Conservation (phyloP, 2,329 filamentous ascomycete genomes). For the Teratosphaeria nubilosa region DNA sequence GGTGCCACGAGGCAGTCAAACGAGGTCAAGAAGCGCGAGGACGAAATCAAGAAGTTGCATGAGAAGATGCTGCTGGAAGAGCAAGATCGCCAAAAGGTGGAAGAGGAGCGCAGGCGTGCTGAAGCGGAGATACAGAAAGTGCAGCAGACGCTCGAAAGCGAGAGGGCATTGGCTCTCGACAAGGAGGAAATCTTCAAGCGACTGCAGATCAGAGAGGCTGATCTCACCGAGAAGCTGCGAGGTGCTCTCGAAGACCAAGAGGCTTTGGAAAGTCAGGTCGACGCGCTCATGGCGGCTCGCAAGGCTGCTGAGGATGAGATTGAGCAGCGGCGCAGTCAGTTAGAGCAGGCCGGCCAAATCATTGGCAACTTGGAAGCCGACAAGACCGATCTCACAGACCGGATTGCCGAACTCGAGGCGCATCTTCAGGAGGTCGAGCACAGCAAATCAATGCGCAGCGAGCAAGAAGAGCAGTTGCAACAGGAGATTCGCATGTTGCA, state of each 20-base stretch:
- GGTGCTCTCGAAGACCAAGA: conserved; percentile 92
- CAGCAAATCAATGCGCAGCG: conserved; percentile 61
- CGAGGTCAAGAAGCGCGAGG: conserved; percentile 90
- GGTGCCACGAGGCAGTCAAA: conserved; percentile 84
- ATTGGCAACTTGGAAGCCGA: conserved; percentile 80
- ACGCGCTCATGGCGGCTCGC: conserved; percentile 78
- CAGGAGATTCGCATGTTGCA: conserved; percentile 86
- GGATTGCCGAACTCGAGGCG: conserved; percentile 58
- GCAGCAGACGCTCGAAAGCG: conserved; percentile 89
- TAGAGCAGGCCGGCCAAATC: conserved; percentile 83
- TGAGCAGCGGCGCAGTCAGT: conserved; percentile 64
- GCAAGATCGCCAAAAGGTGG: conserved; percentile 64
- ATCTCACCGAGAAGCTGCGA: conserved; percentile 84
- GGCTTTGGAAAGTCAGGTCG: conserved; percentile 83
- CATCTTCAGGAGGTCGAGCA: conserved; percentile 61
- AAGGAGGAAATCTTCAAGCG: conserved; percentile 99
- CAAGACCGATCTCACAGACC: conserved; percentile 62
- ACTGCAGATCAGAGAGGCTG: conserved; percentile 81
- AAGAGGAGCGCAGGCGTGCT: conserved; percentile 81
- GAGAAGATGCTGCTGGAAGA: conserved; percentile 71
- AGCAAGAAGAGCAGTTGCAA: conserved; percentile 64
- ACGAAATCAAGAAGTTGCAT: conserved; percentile 81
- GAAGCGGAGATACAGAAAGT: conserved; percentile 81
- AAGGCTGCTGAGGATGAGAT: conserved; percentile 80
- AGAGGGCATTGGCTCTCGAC: conserved; percentile 87